A percentile compares a stretch with the other conserved stretches of the same genome.
Conservation (phyloP, 1,284 basidiomycete genomes). For the Naganishia liquefaciens region DNA sequence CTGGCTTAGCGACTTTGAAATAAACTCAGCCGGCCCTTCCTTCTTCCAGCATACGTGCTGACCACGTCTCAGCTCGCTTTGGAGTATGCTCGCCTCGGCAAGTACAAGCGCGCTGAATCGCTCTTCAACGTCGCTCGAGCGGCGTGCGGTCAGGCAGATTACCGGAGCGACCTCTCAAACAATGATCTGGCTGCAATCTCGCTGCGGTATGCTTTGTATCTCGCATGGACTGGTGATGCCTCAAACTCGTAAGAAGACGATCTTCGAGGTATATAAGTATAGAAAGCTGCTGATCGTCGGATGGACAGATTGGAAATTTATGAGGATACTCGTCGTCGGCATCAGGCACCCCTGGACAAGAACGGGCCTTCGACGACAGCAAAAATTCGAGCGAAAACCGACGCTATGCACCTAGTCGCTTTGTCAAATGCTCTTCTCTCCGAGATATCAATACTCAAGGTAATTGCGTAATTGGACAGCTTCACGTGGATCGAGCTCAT, state of each 20-base stretch:
- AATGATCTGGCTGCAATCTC: slow-evolving; percentile 60
- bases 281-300: too few species aligned
- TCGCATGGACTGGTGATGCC: slow-evolving; percentile 65
- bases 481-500: not conserved
- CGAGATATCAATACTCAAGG: slow-evolving; percentile 67
- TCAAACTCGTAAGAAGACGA: slow-evolving; percentile 60
- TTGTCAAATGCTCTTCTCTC: slow-evolving; percentile 69
- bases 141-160: slow-evolving; percentile 53
- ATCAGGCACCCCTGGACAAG: slow-evolving; percentile 50
- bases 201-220: slow-evolving; percentile 66
- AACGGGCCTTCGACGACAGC: slow-evolving; percentile 57
- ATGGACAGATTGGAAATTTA: slow-evolving; percentile 60
- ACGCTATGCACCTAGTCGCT: slow-evolving; percentile 67
- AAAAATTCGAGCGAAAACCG: slow-evolving; percentile 63
- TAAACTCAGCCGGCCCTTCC: slow-evolving; percentile 43
- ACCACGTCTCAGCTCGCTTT: slow-evolving; percentile 70
- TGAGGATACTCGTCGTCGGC: slow-evolving; percentile 60
- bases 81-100: slow-evolving; percentile 76
- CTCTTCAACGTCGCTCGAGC: slow-evolving; percentile 65
- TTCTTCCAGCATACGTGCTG: slow-evolving; percentile 63
- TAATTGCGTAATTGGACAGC: slow-evolving; percentile 46
- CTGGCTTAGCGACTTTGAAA: slow-evolving; percentile 53
- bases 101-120: slow-evolving; percentile 63
- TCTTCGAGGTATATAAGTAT: not conserved
- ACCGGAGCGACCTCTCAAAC: slow-evolving; percentile 34